Percentiles rank a stretch among this genome's conserved stretches.
Conservation (phyloP, 2,329 filamentous ascomycete species). For the Cercospora nicotianae region DNA sequence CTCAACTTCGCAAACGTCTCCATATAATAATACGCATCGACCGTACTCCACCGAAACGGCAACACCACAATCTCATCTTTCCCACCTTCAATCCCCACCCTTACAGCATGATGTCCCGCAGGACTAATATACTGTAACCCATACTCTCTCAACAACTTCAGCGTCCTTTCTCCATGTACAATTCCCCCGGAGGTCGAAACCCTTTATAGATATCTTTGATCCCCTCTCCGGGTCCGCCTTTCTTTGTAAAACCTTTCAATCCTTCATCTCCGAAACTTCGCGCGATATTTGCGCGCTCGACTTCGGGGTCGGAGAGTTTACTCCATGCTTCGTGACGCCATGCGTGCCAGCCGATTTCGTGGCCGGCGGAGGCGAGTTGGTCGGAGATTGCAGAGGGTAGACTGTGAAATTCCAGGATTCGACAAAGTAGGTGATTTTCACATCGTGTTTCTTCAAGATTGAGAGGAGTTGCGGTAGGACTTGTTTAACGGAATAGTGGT, state of each 20-base stretch:
- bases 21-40: conserved; percentile 41
- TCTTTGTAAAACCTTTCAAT: conserved; percentile 15
- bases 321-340: conserved; percentile 40
- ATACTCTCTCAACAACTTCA: conserved; percentile 34
- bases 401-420: conserved; percentile 37
- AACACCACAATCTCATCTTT: conserved; percentile 30
- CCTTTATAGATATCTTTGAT: conserved; percentile 31
- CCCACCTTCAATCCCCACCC: conserved; percentile 18
- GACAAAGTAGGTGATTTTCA: conserved; percentile 38
- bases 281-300: conserved; percentile 33
- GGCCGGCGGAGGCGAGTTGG: conserved; percentile 30
- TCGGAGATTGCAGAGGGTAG: conserved; percentile 30
- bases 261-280: conserved; percentile 33
- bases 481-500: conserved; percentile 35
- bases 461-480: conserved; percentile 34
- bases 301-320: conserved; percentile 29
- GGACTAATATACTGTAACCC: conserved; percentile 38
- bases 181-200: conserved; percentile 38
- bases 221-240: conserved; percentile 17
- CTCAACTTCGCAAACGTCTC: conserved; percentile 33
- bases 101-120: conserved; percentile 35
- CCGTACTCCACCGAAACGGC: conserved; percentile 35
- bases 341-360: conserved; percentile 39
- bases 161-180: conserved; percentile 35
- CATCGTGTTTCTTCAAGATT: conserved; percentile 32